Evolutionary conservation across 331 rosid species (phyloP), one percentile per base, ranked within the genome.

Genomic region (Quercus lobata): DNA sequence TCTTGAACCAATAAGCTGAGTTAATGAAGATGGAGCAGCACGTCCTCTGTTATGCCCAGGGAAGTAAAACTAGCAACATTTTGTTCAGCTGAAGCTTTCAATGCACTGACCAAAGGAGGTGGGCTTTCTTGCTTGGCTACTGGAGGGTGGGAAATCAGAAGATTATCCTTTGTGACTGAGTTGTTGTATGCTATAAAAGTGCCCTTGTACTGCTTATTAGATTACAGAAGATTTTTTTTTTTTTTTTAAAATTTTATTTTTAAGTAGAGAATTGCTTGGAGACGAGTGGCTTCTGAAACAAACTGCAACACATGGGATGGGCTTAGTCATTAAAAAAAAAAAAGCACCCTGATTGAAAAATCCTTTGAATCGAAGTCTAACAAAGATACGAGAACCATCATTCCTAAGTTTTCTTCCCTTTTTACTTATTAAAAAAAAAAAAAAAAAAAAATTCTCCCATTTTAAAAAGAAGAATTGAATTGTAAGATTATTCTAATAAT

Each of bases 41-140:
- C 56, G 88, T 68, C 98, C 98, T 88, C 97, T 86, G 79, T 91
- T 94, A 82, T 94, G 98, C 34, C 98, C 97, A 30, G 98, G 98
- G 81, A 94, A 94, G 89, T 94, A 87, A 92, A 94, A 71, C 83
- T 84, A 54, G 92, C 94, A 17, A 81, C 85, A 32, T 85, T 82
- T 81, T 86, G 87, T 62, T 84, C 88, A 12, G 97, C 93, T 1
- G 93, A 87, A 61, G 85, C 82, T 83, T 91, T 85, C 91, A 94
- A 80, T 63, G 98, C 97, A 66, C 80, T 72, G 56, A 92, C 87
- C 8, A 94, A 74, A 44, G 94, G 98, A 87, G 93, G 86, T 30
- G 74, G 74, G 57, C 68, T 70, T 63, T 76, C 65, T 46, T 76
- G 84, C 82, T 55, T 27, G 60, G 78, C 65, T 68, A 65, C 60